These are phyloP conservation scores for Neurospora sp. DNA, from an alignment of 495 filamentous ascomycete species.

Conservation along the genomic window DNA sequence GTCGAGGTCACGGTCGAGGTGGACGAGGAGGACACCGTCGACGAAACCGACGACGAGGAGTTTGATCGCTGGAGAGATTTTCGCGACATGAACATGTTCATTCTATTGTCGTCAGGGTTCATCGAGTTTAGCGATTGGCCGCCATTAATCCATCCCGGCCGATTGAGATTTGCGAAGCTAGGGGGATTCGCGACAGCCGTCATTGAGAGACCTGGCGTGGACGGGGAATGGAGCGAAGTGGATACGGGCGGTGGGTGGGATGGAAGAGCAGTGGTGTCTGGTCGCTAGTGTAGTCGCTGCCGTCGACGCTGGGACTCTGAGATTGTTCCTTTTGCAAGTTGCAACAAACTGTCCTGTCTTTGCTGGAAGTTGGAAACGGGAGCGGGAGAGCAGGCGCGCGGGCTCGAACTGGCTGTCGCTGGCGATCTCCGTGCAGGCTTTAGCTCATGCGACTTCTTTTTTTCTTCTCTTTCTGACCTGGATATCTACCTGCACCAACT, in stretches of 20 bases:
- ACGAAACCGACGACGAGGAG: constrained; percentile 77
- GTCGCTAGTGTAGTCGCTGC: neutral
- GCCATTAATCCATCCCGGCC: constrained; percentile 64
- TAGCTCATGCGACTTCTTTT: neutral
- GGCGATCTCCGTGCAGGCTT: neutral
- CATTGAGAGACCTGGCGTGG: constrained; percentile 46
- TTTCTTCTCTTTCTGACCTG: neutral
- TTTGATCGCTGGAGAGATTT: constrained; percentile 77
- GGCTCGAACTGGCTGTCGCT: neutral
- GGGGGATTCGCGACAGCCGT: constrained; percentile 94
- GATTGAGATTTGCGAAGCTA: constrained; percentile 63
- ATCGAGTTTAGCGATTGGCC: constrained; percentile 68
- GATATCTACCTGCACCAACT: neutral
- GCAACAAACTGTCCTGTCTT: neutral
- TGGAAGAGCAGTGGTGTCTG: neutral
- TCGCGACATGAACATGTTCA: constrained; percentile 68
- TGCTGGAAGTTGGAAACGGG: neutral
- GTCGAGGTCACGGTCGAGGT: constrained; percentile 44
- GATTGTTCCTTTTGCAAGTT: neutral
- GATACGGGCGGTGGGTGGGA: constrained; percentile 26
- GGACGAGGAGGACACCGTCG: constrained; percentile 55
- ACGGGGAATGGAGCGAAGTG: constrained; percentile 16
- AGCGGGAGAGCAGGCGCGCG: neutral
- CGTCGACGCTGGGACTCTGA: neutral
- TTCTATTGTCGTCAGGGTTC: constrained; percentile 72